phyloP scores from a whole-genome alignment of 2,329 filamentous ascomycete genomes.

The Paraphaeosphaeria sporulosa region DNA sequence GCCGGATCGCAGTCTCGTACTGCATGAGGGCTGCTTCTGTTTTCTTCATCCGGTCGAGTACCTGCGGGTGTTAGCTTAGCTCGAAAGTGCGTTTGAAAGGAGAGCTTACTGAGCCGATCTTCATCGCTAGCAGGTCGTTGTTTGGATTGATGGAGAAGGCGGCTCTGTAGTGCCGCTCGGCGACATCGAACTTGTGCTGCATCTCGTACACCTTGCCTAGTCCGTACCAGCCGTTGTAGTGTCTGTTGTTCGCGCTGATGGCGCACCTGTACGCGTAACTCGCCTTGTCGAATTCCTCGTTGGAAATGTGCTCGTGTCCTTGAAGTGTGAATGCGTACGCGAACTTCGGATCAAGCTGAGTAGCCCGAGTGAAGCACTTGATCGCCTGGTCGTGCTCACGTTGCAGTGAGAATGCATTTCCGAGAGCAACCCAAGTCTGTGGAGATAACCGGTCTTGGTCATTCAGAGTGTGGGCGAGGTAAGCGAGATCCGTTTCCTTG shows the following conservation, averaged over 20 bases:
- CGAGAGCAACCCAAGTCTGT: conserved; percentile 94
- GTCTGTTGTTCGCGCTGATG: conserved; percentile 83
- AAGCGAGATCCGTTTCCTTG: conserved; percentile 88
- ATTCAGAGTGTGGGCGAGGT: conserved; percentile 87
- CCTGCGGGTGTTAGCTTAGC: conserved; percentile 29
- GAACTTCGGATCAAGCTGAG: conserved; percentile 87
- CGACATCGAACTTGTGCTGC: conserved; percentile 88
- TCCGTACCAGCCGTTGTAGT: conserved; percentile 99
- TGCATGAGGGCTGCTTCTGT: conserved; percentile 78
- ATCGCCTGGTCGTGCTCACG: conserved; percentile 94
- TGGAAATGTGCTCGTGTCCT: conserved; percentile 93
- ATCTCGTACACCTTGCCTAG: conserved; percentile 83
- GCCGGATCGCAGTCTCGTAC: conserved; percentile 81
- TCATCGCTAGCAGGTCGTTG: conserved; percentile 90
- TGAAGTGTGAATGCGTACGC: conserved; percentile 96
- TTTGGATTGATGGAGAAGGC: conserved; percentile 91
- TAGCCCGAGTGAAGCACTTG: conserved; percentile 92
- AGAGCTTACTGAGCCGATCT: conserved; percentile 77
- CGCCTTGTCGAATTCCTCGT: conserved; percentile 97
- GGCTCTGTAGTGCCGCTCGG: conserved; percentile 88
- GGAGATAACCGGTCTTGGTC: conserved; percentile 88
- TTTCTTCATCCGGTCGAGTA: conserved; percentile 85
- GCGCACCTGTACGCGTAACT: conserved; percentile 85
- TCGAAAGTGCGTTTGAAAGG: not conserved
- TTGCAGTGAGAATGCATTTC: conserved; percentile 92